Base-by-base conservation (phyloP, 768 basidiomycete genomes). In the Dioszegia aurantiaca region DNA sequence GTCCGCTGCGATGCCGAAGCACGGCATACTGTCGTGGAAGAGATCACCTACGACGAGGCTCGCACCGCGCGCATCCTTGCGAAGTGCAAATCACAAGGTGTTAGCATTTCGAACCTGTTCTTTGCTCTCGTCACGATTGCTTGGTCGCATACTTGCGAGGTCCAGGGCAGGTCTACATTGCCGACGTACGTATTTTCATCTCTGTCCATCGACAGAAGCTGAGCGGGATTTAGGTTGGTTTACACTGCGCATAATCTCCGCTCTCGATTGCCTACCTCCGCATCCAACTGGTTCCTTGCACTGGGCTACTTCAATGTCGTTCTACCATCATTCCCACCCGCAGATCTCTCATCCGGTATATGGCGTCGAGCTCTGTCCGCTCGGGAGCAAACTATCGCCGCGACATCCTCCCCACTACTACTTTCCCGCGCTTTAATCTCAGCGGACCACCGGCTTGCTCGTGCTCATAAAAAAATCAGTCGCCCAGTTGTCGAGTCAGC, bases 191-290 rank as follows among this genome's bases (percentile, higher is more conserved):
- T 48, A 12, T n/a, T 19, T 14, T 33, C 17, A 6, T 48, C 6
- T 11, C n/a, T 6, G 1, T 4, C 46, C 11, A 26, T 27, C n/a
- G 46, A 48, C 46, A n/a, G 19, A 8, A 24, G 83, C 43, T 84
- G 83, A 0, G n/a, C 45, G 26, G 61, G 33, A 56, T 51, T 14
- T 57, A 85, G 84, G 55, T 83, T 89, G 84, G 85, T 90, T 83
- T 90, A 90, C 73, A 87, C 87, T 6, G 87, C 89, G 17, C 79
- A 89, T 46, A 90, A 90, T 74, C 77, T 89, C 37, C 82, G 88
- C 2, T 83, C 85, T 10, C 81, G 82, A 68, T 64, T 77, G 23
- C 77, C 37, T n/a, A 52, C 55, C 55, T 58, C 49, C 12, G 21
- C 16, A 41, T 88, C 87, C 6, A 87, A 88, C 77, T 87, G 86